Conservation (phyloP, 805 yeast species). For the Hanseniaspora valbyensis region DNA sequence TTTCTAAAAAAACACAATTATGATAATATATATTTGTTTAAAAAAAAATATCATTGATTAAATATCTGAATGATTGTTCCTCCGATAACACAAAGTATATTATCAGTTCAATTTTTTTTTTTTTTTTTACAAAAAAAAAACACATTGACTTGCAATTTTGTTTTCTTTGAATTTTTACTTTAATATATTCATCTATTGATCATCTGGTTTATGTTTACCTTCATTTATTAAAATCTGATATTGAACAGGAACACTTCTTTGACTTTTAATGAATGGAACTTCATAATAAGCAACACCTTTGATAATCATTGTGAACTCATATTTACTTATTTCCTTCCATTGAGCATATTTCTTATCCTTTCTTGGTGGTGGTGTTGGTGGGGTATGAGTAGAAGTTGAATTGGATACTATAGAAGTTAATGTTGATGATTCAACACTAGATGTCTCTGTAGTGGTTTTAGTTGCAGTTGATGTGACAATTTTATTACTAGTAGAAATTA, state of each 20-base stretch:
- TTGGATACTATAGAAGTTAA: neutral
- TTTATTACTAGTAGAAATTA: no score
- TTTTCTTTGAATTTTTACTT: no score
- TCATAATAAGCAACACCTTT: conserved; percentile 73
- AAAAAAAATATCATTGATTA: no score
- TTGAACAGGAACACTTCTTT: conserved; percentile 51
- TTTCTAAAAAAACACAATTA: no score
- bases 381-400: neutral
- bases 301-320: conserved; percentile 77
- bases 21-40: neutral
- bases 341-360: conserved; percentile 30
- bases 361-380: conserved; percentile 7
- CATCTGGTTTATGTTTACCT: conserved; percentile 12
- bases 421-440: neutral
- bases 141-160: no score
- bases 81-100: no score
- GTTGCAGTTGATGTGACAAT: neutral
- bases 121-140: no score
- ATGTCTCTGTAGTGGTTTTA: neutral
- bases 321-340: conserved; percentile 64
- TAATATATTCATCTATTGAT: neutral
- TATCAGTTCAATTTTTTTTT: no score
- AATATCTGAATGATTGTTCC: no score
- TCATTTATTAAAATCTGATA: conserved; percentile 51
- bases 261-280: conserved; percentile 49